Evolutionary conservation across 2,329 filamentous ascomycete species (phyloP).

Genomic region (Aspergillus sojae): DNA sequence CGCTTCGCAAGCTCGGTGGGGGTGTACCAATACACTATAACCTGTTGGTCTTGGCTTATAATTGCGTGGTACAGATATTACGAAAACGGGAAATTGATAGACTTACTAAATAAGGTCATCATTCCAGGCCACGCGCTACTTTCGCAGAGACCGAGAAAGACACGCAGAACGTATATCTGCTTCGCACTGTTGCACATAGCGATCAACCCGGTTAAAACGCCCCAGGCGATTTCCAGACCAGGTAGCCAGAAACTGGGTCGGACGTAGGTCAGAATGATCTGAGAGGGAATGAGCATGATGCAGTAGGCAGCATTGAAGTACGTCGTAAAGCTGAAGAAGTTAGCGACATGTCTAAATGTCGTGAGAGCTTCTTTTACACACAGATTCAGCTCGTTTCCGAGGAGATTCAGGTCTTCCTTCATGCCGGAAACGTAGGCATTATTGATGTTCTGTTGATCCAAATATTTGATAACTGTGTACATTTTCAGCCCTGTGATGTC

Average conservation of each 20-base stretch:
- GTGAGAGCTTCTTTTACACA: not conserved
- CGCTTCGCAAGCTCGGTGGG: slow-evolving; percentile 34
- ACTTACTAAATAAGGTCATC: slow-evolving; percentile 2
- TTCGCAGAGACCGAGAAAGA: not conserved
- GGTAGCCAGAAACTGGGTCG: not conserved
- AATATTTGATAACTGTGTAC: not conserved
- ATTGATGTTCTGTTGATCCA: slow-evolving; percentile 1
- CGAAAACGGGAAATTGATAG: not conserved
- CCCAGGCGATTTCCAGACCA: slow-evolving; percentile 1
- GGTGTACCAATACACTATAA: slow-evolving; percentile 5
- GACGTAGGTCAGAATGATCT: not conserved
- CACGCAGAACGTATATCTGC: not conserved
- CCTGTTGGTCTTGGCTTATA: not conserved
- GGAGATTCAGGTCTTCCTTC: slow-evolving; percentile 1
- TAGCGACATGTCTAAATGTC: not conserved
- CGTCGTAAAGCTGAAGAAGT: not conserved
- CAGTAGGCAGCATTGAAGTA: slow-evolving; percentile 4
- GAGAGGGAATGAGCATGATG: not conserved
- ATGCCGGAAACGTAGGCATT: slow-evolving; percentile 4
- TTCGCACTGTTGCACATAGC: not conserved
- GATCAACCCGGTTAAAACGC: not conserved
- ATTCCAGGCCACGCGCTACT: not conserved
- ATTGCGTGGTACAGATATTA: not conserved
- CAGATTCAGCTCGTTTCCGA: not conserved
- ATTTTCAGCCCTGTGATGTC: no score